These are phyloP conservation scores for Lecanoromycetidae sp. DNA, from an alignment of 2,329 filamentous ascomycete genomes.

Conservation along the genomic window DNA sequence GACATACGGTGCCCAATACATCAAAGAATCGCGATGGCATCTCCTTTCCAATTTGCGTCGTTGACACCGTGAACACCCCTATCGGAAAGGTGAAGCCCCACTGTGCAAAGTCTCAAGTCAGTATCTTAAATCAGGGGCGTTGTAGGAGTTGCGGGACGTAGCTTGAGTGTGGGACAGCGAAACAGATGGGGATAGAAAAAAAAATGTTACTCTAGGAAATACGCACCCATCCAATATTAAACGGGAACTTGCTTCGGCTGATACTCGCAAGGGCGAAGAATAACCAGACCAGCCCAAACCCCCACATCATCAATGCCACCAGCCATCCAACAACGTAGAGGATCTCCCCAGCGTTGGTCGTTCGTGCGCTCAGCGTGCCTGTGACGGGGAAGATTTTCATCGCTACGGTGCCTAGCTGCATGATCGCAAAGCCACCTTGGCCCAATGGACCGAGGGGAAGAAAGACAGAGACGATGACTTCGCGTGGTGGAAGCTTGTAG, in stretches of 20 bases:
- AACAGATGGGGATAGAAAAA: too few species aligned
- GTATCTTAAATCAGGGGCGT: too few species aligned
- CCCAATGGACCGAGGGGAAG: conserved; percentile 55
- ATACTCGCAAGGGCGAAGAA: conserved; percentile 42
- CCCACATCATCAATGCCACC: conserved; percentile 44
- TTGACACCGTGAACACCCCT: conserved; percentile 43
- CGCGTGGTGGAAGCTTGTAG: conserved; percentile 53
- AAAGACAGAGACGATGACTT: conserved; percentile 57
- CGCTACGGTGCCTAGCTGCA: conserved; percentile 37
- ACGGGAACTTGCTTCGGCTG: conserved; percentile 37
- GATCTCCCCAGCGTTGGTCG: conserved; percentile 37
- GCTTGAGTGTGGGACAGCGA: too few species aligned
- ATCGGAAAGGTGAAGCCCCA: conserved; percentile 51
- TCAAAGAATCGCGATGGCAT: conserved; percentile 45
- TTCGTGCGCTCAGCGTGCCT: conserved; percentile 26
- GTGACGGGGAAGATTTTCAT: conserved; percentile 31
- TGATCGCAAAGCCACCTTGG: conserved; percentile 51
- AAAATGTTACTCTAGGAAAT: too few species aligned
- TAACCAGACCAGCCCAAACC: conserved; percentile 43
- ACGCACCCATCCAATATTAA: conserved; percentile 54
- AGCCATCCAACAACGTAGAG: conserved; percentile 48
- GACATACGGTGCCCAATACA: conserved; percentile 40
- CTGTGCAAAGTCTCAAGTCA: too few species aligned
- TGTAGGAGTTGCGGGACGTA: too few species aligned
- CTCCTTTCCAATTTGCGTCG: conserved; percentile 37